Base-by-base conservation (phyloP, 305 asterid genomes). In the Fraxinus floribunda region DNA sequence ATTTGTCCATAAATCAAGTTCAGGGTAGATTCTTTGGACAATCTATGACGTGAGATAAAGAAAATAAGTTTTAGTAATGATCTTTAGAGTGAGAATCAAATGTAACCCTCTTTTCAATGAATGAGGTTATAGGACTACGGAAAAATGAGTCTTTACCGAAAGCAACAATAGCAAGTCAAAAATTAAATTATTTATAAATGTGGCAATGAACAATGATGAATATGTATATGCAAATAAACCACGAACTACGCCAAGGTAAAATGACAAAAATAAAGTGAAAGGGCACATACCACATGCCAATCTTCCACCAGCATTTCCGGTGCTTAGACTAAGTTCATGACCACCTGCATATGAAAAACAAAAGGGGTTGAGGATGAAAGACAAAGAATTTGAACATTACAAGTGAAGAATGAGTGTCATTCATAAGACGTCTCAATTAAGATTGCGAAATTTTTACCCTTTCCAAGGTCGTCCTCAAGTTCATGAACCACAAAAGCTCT, bases 251-350 rank as follows among this genome's bases (percentile, higher is more conserved):
- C 20, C 4, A 4, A 52, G 75, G 62, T 7, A 57, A 46, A 79
- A 11, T 44, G 71, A 57, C 3, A 49, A 15, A 11, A 49, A 9
- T 49, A 49, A 49, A 16, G 20, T 49, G 62, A 79, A 1, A 78
- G 26, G 70, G 62, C 72, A 39, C 91, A 79, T 94, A 95, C 98
- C 98, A 78, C 98, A 95, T 18, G 98, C 98, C 91, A 95, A 87
- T 84, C 98, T 89, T 78, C 98, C 98, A 64, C 98, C 98, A 38
- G 98, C 98, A 90, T 95, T 95, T 75, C 98, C 98, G 62, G 98
- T 94, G 68, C 87, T 64, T 78, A 95, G 97, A 81, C 98, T 95
- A 79, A 95, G 98, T 85, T 95, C 98, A 78, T 95, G 98, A 72
- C 98, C 98, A 81, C 98, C 98, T 95, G 86, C 75, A 86, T 36